Conservation (phyloP, 768 basidiomycete species). For the Kwoniella dendrophila region DNA sequence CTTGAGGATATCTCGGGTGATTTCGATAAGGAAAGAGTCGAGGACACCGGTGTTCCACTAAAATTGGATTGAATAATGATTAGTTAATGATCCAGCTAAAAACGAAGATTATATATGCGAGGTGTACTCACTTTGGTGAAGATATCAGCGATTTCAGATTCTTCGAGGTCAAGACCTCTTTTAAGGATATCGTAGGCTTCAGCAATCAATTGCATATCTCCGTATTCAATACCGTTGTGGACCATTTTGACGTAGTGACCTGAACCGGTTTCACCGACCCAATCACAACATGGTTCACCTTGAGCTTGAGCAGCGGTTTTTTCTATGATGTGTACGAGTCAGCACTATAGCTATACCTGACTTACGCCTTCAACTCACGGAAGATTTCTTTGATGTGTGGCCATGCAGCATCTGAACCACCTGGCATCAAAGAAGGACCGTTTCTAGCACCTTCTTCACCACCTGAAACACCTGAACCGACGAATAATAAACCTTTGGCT, state of each 20-base stretch:
- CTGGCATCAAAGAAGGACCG: slow-evolving; percentile 99
- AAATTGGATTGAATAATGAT: slow-evolving; percentile 1
- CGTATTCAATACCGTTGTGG: slow-evolving; percentile 98
- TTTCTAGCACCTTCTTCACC: slow-evolving; percentile 98
- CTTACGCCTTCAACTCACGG: slow-evolving; percentile 59
- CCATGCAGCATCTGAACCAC: slow-evolving; percentile 92
- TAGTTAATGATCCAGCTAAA: background rate
- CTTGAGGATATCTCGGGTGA: slow-evolving; percentile 93
- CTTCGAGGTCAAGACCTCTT: slow-evolving; percentile 82
- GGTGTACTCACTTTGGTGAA: slow-evolving; percentile 64
- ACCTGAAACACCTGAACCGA: slow-evolving; percentile 97
- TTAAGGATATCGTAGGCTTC: slow-evolving; percentile 96
- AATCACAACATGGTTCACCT: slow-evolving; percentile 97
- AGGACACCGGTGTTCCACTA: slow-evolving; percentile 92
- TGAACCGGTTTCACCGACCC: slow-evolving; percentile 87
- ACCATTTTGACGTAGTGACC: slow-evolving; percentile 99
- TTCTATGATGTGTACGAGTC: slow-evolving; percentile 56
- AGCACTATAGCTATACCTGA: background rate
- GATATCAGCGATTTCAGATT: slow-evolving; percentile 90
- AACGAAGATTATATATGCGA: background rate
- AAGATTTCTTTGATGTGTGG: slow-evolving; percentile 96
- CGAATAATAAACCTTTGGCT: slow-evolving; percentile 90
- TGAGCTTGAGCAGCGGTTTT: slow-evolving; percentile 92
- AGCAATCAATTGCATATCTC: slow-evolving; percentile 98
- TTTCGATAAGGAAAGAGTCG: slow-evolving; percentile 98